A percentile compares a stretch with the other conserved stretches of the same genome.
phyloP scores from a whole-genome alignment of 345 rosid genomes.

The Arabis hirsuta region DNA sequence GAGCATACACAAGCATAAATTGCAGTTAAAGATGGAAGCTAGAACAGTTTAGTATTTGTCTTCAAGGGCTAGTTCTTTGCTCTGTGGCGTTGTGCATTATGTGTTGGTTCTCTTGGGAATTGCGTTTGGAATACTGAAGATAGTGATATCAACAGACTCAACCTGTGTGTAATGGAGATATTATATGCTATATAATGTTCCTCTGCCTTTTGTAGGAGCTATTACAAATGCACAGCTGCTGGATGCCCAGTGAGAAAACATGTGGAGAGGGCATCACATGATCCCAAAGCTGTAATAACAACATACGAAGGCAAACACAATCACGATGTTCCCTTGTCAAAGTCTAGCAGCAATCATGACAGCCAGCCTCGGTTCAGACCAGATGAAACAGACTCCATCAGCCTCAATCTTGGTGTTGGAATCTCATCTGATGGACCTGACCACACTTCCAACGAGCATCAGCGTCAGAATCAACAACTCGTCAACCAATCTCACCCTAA shows the following conservation, averaged over 20 bases:
- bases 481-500: constrained; percentile 50
- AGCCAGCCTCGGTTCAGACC: constrained; percentile 54
- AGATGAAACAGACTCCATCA: constrained; percentile 64
- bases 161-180: constrained; percentile 7
- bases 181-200: constrained; percentile 9
- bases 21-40: constrained; percentile 24
- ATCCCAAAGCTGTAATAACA: constrained; percentile 96
- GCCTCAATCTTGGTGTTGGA: constrained; percentile 98
- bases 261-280: constrained; percentile 99
- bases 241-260: constrained; percentile 98
- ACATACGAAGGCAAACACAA: constrained; percentile 99
- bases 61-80: constrained; percentile 4
- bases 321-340: constrained; percentile 89
- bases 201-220: constrained; percentile 69
- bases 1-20: constrained; percentile 3
- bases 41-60: constrained; percentile 3
- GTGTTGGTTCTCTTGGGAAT: constrained; percentile 18
- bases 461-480: constrained; percentile 51
- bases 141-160: constrained; percentile 8
- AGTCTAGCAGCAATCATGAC: constrained; percentile 67
- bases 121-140: constrained; percentile 7
- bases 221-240: constrained; percentile 93
- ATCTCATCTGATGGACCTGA: constrained; percentile 56
- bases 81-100: not conserved
- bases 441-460: constrained; percentile 55